Percentiles rank a stretch among this genome's conserved stretches.
These are phyloP conservation scores for Pisolithus marmoratus DNA, from an alignment of 768 basidiomycete genomes.

Conservation along the genomic window DNA sequence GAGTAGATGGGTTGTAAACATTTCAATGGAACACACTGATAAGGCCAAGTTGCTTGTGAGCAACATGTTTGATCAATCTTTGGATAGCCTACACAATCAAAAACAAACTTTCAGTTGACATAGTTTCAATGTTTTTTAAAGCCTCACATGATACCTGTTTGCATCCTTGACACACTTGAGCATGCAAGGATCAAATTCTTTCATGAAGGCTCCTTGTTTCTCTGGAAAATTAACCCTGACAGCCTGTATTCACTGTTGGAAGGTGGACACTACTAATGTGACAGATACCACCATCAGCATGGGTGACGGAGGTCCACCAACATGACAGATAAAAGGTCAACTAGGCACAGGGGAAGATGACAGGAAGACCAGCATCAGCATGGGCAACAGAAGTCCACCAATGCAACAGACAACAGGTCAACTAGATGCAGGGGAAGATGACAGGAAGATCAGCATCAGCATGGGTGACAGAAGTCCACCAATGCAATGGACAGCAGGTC, in stretches of 20 bases:
- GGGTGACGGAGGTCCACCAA: too few species aligned
- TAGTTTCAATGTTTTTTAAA: background rate
- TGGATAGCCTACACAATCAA: conserved; percentile 60
- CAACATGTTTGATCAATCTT: conserved; percentile 78
- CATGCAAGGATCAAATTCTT: conserved; percentile 74
- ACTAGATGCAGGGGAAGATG: too few species aligned
- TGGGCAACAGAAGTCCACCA: too few species aligned
- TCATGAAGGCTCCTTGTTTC: conserved; percentile 71
- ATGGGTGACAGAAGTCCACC: too few species aligned
- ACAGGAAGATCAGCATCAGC: too few species aligned
- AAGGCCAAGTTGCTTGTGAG: conserved; percentile 71
- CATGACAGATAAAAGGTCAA: too few species aligned
- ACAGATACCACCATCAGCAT: background rate
- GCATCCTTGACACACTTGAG: conserved; percentile 84
- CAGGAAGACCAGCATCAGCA: too few species aligned
- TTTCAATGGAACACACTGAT: conserved; percentile 70
- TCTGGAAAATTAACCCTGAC: conserved; percentile 75
- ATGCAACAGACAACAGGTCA: too few species aligned
- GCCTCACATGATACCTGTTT: conserved; percentile 90
- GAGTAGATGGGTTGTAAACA: conserved; percentile 76
- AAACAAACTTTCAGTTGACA: background rate
- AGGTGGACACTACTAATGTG: background rate
- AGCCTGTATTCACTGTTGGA: conserved; percentile 45
- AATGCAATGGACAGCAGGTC: too few species aligned
- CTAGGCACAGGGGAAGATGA: too few species aligned